Conservation (phyloP, 2,329 filamentous ascomycete species). For the Fusarium sp. region DNA sequence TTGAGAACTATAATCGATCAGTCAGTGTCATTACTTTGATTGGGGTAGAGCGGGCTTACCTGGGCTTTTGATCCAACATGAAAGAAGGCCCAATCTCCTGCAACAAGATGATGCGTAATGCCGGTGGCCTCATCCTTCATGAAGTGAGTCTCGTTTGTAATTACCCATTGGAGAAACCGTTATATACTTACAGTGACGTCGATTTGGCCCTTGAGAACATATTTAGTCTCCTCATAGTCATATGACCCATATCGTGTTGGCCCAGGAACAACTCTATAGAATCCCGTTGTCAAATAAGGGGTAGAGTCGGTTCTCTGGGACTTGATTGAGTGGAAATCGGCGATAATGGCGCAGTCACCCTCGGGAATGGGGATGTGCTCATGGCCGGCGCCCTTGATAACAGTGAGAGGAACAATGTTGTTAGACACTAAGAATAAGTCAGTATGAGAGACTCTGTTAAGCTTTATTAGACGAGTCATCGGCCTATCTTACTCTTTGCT, state of each 20-base stretch:
- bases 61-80: slow-evolving; percentile 39
- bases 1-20: slow-evolving; percentile 25
- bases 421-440: slow-evolving; percentile 24
- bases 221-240: slow-evolving; percentile 39
- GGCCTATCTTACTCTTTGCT: slow-evolving; percentile 5
- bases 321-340: slow-evolving; percentile 35
- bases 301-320: slow-evolving; percentile 11
- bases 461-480: background rate
- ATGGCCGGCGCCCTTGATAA: slow-evolving; percentile 38
- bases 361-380: slow-evolving; percentile 35
- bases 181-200: slow-evolving; percentile 22
- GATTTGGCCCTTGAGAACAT: slow-evolving; percentile 35
- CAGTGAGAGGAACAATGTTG: slow-evolving; percentile 39
- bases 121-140: slow-evolving; percentile 34
- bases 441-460: slow-evolving; percentile 3
- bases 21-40: rapidly evolving
- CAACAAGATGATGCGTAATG: slow-evolving; percentile 37
- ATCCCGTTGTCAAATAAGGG: slow-evolving; percentile 30
- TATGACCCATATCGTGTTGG: slow-evolving; percentile 36
- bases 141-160: background rate
- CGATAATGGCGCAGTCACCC: slow-evolving; percentile 30
- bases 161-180: background rate
- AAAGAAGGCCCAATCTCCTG: slow-evolving; percentile 41
- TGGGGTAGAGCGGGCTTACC: background rate
- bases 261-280: slow-evolving; percentile 36